phyloP scores from a whole-genome alignment of 306 rosid species.

The Ormosia semicastrata region DNA sequence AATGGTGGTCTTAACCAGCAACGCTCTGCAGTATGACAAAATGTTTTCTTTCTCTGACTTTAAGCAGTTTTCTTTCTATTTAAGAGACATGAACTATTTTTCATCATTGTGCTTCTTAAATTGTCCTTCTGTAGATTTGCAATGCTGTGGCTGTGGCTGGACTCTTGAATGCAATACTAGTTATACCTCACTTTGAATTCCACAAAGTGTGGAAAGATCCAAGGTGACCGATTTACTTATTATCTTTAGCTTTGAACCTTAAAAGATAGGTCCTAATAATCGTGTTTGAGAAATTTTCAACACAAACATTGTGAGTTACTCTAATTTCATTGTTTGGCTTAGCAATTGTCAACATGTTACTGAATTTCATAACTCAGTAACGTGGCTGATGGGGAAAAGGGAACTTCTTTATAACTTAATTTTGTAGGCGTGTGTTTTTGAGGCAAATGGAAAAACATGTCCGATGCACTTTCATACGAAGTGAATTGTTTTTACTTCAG shows the following conservation, averaged over 20 bases:
- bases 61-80: background rate
- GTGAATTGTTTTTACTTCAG: background rate
- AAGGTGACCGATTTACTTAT: conserved; percentile 51
- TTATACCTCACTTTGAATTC: conserved; percentile 85
- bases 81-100: background rate
- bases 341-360: background rate
- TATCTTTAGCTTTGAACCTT: conserved; percentile 6
- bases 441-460: background rate
- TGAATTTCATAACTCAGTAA: background rate
- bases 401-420: background rate
- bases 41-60: background rate
- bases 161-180: conserved; percentile 78
- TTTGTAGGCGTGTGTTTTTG: background rate
- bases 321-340: conserved; percentile 1
- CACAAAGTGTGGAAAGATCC: conserved; percentile 92
- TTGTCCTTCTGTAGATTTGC: conserved; percentile 62
- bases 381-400: background rate
- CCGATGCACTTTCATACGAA: background rate
- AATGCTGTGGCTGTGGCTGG: conserved; percentile 99
- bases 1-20: conserved; percentile 99
- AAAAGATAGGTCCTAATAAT: conserved; percentile 1
- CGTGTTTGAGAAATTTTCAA: background rate
- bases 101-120: background rate
- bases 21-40: conserved; percentile 73
- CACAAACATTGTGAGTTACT: background rate